These are phyloP conservation scores for Piloderma croceum DNA, from an alignment of 768 basidiomycete genomes.

Conservation along the genomic window DNA sequence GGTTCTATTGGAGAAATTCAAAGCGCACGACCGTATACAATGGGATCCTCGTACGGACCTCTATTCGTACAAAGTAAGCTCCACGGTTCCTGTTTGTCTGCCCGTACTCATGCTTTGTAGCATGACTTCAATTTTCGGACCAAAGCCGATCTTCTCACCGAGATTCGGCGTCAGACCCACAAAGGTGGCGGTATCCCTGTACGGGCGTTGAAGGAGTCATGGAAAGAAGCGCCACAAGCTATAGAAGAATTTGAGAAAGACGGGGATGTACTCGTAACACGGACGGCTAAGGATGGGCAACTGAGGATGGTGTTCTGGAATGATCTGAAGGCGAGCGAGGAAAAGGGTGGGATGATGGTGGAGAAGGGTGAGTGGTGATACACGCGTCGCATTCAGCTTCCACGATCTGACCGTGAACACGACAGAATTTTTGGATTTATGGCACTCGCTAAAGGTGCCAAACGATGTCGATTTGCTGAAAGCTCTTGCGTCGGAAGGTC, in stretches of 20 bases:
- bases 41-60: conserved; percentile 81
- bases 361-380: conserved; percentile 61
- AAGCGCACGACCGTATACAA: conserved; percentile 69
- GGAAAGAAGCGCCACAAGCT: conserved; percentile 80
- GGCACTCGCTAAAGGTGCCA: conserved; percentile 81
- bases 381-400: neutral
- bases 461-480: conserved; percentile 79
- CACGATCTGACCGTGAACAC: neutral
- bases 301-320: conserved; percentile 88
- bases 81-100: neutral
- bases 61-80: conserved; percentile 76
- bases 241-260: conserved; percentile 89
- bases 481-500: conserved; percentile 77
- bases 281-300: conserved; percentile 78
- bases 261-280: conserved; percentile 83
- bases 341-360: conserved; percentile 61
- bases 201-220: conserved; percentile 80
- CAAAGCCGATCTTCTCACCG: conserved; percentile 76
- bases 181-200: conserved; percentile 84
- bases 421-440: conserved; percentile 80
- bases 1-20: conserved; percentile 75
- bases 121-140: conserved; percentile 83
- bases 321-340: conserved; percentile 74
- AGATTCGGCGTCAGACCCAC: conserved; percentile 80
- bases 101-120: conserved; percentile 33